Evolutionary conservation across 2,329 filamentous ascomycete species (phyloP), one percentile per base, ranked within the genome.

Genomic region (Akanthomyces dipterigenus): DNA sequence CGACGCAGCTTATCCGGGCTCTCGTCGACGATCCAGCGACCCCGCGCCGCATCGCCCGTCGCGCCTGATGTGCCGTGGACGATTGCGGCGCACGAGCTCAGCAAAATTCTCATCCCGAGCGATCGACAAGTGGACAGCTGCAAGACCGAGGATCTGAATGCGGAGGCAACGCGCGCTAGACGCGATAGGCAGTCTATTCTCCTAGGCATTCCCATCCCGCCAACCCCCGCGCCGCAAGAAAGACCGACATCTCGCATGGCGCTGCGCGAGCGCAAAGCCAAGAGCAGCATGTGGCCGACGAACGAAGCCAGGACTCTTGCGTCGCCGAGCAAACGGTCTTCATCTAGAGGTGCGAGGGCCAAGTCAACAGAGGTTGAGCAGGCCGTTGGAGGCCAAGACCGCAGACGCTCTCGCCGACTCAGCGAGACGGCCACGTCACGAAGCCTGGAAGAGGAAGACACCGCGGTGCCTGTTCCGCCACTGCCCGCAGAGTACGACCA

Each of bases 21-120:
- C 26, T 63, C 62, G 50, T 68, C 68, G 31, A 70, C 70, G 65
- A 72, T 72, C 55, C 71, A 78, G 26, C 74, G 76, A 24, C 73
- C 75, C 18, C 75, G 81, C 42, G 73, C 79, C 34, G 80, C 84
- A 3, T 85, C 87, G 3, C 88, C 88, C 1, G 90, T 90, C 9
- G 84, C 88, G 1, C 91, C 93, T 3, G 89, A 93, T 49, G 88
- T 98, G 0, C 83, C 90, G 48, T 98, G 93, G 95, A 84, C 88
- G 0, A 83, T 88, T 31, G 92, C 93, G n/a, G 84, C 90, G 0
- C 84, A 91, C 67, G 92, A 96, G 70, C 77, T 98, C 14, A 90
- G 87, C 68, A 92, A 90, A 70, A 73, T 96, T 5, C 82, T 98
- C 24, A 89, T 97, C 61, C 95, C 93, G 0, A 80, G 79, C 0